These are phyloP conservation scores for Arabis hirsuta DNA, from an alignment of 345 rosid species.

Conservation along the genomic window DNA sequence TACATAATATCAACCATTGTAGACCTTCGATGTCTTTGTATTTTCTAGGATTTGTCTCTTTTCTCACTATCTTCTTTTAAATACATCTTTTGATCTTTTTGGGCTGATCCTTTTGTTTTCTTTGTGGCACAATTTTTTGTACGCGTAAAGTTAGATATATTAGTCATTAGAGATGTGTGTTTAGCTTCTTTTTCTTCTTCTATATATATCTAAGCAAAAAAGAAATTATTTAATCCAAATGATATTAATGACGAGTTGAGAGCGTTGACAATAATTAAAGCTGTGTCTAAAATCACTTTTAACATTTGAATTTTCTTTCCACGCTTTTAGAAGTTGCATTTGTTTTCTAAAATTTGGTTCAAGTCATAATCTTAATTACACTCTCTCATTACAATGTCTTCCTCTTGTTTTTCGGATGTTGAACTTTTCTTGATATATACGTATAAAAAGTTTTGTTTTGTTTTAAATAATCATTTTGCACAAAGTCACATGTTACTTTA, in stretches of 20 bases:
- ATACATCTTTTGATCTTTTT: slow-evolving; percentile 32
- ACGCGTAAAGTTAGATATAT: background rate
- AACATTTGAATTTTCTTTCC: slow-evolving; percentile 16
- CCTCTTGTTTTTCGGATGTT: slow-evolving; percentile 2
- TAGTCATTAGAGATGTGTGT: background rate
- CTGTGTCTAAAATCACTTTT: slow-evolving; percentile 10
- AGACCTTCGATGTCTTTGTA: slow-evolving; percentile 40
- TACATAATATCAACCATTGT: slow-evolving; percentile 33
- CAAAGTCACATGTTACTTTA: slow-evolving; percentile 26
- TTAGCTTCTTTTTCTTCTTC: no score
- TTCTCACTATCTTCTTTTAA: background rate
- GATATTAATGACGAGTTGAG: slow-evolving; percentile 21
- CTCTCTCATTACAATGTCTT: background rate
- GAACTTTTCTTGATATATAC: slow-evolving; percentile 9
- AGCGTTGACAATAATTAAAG: slow-evolving; percentile 35
- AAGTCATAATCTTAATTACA: background rate
- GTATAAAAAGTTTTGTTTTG: slow-evolving; percentile 5
- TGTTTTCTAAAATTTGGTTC: background rate
- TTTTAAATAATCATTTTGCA: background rate
- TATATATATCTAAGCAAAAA: no score
- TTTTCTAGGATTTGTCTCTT: slow-evolving; percentile 33
- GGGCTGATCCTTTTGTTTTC: slow-evolving; percentile 34
- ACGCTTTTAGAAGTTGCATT: slow-evolving; percentile 16
- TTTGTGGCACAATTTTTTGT: slow-evolving; percentile 17
- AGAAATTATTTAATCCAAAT: no score